These are phyloP conservation scores for Xylaria sp. DNA, from an alignment of 2,329 filamentous ascomycete genomes.

Conservation along the genomic window DNA sequence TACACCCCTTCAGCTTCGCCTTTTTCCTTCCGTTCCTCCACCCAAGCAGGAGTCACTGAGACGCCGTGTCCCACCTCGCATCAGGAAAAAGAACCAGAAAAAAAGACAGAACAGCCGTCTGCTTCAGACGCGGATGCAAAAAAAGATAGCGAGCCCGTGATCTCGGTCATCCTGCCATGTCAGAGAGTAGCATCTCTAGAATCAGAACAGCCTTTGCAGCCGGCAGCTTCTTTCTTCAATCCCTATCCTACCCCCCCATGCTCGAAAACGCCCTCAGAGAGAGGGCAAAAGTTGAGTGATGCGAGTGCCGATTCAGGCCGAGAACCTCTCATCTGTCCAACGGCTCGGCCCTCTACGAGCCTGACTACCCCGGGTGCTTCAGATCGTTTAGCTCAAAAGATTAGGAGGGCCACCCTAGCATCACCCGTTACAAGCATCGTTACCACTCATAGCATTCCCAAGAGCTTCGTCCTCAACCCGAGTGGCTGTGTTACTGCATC, in stretches of 20 bases:
- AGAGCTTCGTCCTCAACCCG: constrained; percentile 76
- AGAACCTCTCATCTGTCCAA: constrained; percentile 49
- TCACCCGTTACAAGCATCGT: constrained; percentile 73
- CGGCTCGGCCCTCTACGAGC: constrained; percentile 53
- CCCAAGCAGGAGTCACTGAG: constrained; percentile 55
- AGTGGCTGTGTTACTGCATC: constrained; percentile 64
- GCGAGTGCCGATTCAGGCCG: constrained; percentile 54
- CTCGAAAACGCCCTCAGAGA: constrained; percentile 60
- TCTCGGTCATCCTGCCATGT: constrained; percentile 53
- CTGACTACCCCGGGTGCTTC: constrained; percentile 56
- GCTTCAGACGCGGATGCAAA: constrained; percentile 41
- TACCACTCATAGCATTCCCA: constrained; percentile 71
- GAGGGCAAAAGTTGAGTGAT: constrained; percentile 56
- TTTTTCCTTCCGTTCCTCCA: constrained; percentile 53
- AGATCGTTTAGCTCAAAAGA: constrained; percentile 56
- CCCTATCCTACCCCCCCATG: constrained; percentile 69
- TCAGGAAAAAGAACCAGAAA: constrained; percentile 48
- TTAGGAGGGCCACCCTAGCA: constrained; percentile 59
- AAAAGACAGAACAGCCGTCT: constrained; percentile 39
- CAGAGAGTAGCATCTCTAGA: constrained; percentile 52
- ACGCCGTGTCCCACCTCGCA: constrained; percentile 51
- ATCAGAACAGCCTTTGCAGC: constrained; percentile 48
- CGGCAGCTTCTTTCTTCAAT: constrained; percentile 50
- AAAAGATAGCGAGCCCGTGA: constrained; percentile 45
- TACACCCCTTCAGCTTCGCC: constrained; percentile 73